A percentile compares a stretch with the other conserved stretches of the same genome.
These are phyloP conservation scores for Sporormia fimetaria DNA, from an alignment of 495 filamentous ascomycete species.

Conservation along the genomic window DNA sequence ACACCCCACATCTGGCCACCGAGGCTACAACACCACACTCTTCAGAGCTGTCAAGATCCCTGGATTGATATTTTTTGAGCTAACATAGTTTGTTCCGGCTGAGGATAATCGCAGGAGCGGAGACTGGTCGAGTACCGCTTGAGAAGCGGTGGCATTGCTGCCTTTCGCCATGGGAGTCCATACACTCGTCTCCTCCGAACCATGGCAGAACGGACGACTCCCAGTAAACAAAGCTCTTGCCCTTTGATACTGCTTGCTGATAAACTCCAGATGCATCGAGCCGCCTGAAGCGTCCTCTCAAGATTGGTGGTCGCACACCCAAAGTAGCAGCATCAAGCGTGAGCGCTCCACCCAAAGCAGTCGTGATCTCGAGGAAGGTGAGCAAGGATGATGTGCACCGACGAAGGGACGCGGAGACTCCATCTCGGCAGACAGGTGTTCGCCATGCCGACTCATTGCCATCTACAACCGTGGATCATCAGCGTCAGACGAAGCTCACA, in stretches of 20 bases:
- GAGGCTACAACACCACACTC: too few species aligned
- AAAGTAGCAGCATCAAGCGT: constrained; percentile 12
- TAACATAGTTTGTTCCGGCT: too few species aligned
- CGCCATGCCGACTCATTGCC: too few species aligned
- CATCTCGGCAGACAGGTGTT: constrained; percentile 5
- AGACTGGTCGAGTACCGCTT: too few species aligned
- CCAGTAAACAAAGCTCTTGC: background rate
- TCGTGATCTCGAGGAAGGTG: constrained; percentile 9
- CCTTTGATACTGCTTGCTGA: background rate
- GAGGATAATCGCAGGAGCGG: too few species aligned
- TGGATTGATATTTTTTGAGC: too few species aligned
- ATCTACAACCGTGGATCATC: constrained; percentile 3
- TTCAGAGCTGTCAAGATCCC: too few species aligned
- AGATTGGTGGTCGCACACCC: constrained; percentile 3
- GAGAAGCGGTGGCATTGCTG: too few species aligned
- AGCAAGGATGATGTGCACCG: constrained; percentile 25
- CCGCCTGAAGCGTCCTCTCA: constrained; percentile 18
- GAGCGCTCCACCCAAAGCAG: constrained; percentile 19
- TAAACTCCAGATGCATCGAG: constrained; percentile 10
- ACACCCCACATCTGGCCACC: too few species aligned
- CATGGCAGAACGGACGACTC: background rate
- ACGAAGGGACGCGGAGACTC: constrained; percentile 21
- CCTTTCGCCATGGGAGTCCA: background rate
- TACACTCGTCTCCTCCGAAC: background rate
- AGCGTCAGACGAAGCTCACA: constrained; percentile 5